These are phyloP conservation scores for Ogataea methylovora DNA, from an alignment of 805 yeast genomes.

Conservation along the genomic window DNA sequence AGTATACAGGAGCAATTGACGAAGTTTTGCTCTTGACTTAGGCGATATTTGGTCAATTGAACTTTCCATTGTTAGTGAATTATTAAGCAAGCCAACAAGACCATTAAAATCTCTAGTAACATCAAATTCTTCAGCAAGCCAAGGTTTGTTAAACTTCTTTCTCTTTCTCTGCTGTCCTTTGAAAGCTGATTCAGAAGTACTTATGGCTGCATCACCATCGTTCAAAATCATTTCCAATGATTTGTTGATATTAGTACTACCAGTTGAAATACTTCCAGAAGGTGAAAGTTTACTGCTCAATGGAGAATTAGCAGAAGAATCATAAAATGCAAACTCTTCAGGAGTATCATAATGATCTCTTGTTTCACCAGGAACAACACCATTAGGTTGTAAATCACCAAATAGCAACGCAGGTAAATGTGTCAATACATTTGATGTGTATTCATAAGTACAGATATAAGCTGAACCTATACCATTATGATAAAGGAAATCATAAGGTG, in stretches of 20 bases:
- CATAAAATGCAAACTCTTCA: slow-evolving; percentile 2
- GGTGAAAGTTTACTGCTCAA: neutral
- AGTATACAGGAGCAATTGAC: slow-evolving; percentile 12
- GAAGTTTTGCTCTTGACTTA: slow-evolving; percentile 7
- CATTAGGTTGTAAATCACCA: slow-evolving; percentile 46
- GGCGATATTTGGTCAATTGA: slow-evolving; percentile 1
- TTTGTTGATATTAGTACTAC: neutral
- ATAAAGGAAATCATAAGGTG: slow-evolving; percentile 55
- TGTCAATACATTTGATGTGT: slow-evolving; percentile 42
- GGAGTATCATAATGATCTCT: slow-evolving; percentile 5
- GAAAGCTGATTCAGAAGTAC: neutral
- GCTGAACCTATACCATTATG: slow-evolving; percentile 48
- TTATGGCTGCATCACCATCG: neutral
- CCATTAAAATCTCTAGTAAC: slow-evolving; percentile 43
- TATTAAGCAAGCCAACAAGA: slow-evolving; percentile 35
- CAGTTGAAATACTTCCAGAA: neutral
- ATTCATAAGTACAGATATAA: slow-evolving; percentile 55
- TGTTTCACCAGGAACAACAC: slow-evolving; percentile 48
- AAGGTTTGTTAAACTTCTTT: slow-evolving; percentile 22
- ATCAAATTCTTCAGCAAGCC: slow-evolving; percentile 55
- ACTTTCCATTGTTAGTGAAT: slow-evolving; percentile 20
- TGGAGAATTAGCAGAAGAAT: slow-evolving; percentile 1
- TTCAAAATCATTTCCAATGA: slow-evolving; percentile 1
- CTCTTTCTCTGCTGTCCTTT: slow-evolving; percentile 4
- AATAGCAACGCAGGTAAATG: slow-evolving; percentile 43